Base-by-base conservation (phyloP, 1,284 basidiomycete genomes). In the Trametes pubescens region DNA sequence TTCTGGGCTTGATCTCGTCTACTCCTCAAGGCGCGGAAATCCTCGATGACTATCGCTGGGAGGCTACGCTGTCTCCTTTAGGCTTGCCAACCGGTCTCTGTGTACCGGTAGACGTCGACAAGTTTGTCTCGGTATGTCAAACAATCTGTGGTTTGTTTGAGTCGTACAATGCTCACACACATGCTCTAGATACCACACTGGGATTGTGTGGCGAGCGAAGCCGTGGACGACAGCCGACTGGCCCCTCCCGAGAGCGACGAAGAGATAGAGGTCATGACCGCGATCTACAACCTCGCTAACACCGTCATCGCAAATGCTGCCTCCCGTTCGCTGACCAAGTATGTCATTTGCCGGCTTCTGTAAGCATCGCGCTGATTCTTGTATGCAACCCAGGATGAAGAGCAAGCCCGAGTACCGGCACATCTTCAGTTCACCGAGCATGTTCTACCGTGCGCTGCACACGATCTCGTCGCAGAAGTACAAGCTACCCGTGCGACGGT, bases 261-360 rank as follows among this genome's bases (percentile, higher is more conserved):
- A 47, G 95, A 98, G 72, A 83, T 89, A n/a, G 93, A 97, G 69
- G 91, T 96, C 37, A 85, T 97, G 72, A 90, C 90, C 5, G 91
- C 94, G 10, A 93, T 99, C 54, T 92, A 96, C 71, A 98, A 99
- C 74, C 82, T 99, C 44, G 92, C 94, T 51, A 99, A 99, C 73
- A 95, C 96, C 26, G 96, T 99, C 57, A 91, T 99, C 60, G 96
- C 96, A 4, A 96, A 96, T 69, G 87, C 92, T 24, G 95, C 96
- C 3, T 98, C 96, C 34, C 87, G 94, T 61, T 91, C 92, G 29
- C 81, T 98, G 44, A 90, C 93, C 37, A 89, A 87, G 94, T 94
- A 72, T 65, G 84, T 75, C 22, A 18, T 38, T 38, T 18, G 16
- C 35, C 37, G 29, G 16, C 18, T 14, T n/a, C 14, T 22, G 24